phyloP scores from a whole-genome alignment of 2,329 filamentous ascomycete genomes.

The Emmonsiellopsis sp. region DNA sequence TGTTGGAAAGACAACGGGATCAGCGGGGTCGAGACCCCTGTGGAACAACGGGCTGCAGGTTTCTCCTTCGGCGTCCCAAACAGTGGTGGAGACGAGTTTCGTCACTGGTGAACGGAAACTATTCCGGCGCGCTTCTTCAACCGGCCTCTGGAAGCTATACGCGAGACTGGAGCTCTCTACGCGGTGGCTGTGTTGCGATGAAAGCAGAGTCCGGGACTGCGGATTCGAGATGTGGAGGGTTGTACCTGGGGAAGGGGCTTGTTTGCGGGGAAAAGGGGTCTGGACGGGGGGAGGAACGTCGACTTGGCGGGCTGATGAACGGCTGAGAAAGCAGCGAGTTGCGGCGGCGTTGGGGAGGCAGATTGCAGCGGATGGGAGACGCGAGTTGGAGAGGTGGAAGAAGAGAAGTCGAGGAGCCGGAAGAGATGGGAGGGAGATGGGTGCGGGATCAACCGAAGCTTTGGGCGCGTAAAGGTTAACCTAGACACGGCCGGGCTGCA shows the following conservation, averaged over 20 bases:
- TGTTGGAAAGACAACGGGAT: conserved; percentile 13
- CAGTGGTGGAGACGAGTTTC: background rate
- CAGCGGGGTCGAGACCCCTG: background rate
- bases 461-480: too few species aligned
- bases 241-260: background rate
- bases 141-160: background rate
- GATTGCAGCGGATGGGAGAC: background rate
- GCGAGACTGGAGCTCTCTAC: background rate
- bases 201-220: background rate
- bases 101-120: background rate
- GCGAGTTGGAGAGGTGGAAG: too few species aligned
- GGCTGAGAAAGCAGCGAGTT: background rate
- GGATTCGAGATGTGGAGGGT: background rate
- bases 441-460: too few species aligned
- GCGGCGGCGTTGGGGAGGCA: background rate
- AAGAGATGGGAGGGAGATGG: too few species aligned
- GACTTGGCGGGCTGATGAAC: too few species aligned
- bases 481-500: too few species aligned
- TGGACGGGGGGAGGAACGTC: background rate
- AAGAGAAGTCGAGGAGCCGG: too few species aligned
- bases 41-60: background rate
- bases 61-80: background rate
- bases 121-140: background rate
- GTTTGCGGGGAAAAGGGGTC: background rate
- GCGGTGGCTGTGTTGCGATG: background rate